Percentiles rank a stretch among this genome's conserved stretches.
phyloP scores from a whole-genome alignment of 2,329 filamentous ascomycete species.

The Nectriaceae sp. region DNA sequence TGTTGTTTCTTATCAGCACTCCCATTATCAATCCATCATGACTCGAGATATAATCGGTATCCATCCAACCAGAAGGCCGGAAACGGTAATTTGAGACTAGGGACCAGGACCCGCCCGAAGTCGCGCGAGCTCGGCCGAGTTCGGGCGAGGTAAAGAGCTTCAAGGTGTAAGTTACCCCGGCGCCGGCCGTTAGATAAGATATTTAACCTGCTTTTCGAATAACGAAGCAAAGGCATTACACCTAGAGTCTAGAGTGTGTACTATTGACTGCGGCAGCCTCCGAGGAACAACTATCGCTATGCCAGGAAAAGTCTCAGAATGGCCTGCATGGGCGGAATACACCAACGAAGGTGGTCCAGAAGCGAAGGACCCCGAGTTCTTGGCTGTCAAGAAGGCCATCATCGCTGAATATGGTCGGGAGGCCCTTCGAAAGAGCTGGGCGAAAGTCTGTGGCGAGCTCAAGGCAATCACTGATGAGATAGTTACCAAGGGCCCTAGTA shows the following conservation, averaged over 20 bases:
- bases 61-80: neutral
- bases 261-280: neutral
- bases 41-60: neutral
- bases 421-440: constrained; percentile 38
- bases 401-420: constrained; percentile 38
- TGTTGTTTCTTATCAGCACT: neutral
- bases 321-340: constrained; percentile 28
- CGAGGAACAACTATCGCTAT: constrained; percentile 9
- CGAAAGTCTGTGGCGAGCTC: constrained; percentile 39
- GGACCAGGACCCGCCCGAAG: neutral
- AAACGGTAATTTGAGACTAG: neutral
- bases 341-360: constrained; percentile 9
- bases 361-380: constrained; percentile 25
- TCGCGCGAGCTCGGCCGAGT: constrained; percentile 3
- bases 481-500: constrained; percentile 30
- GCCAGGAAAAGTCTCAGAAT: constrained; percentile 17
- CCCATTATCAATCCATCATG: too few relatives aligned
- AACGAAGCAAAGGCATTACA: too few relatives aligned
- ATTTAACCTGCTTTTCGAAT: neutral
- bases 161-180: neutral
- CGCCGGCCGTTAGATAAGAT: neutral
- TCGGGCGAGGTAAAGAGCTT: constrained; percentile 3
- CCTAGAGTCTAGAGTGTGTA: too few relatives aligned
- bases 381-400: constrained; percentile 35
- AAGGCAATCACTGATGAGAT: constrained; percentile 39